phyloP scores from a whole-genome alignment of 2,329 filamentous ascomycete genomes.

The Ascochyta pisi region DNA sequence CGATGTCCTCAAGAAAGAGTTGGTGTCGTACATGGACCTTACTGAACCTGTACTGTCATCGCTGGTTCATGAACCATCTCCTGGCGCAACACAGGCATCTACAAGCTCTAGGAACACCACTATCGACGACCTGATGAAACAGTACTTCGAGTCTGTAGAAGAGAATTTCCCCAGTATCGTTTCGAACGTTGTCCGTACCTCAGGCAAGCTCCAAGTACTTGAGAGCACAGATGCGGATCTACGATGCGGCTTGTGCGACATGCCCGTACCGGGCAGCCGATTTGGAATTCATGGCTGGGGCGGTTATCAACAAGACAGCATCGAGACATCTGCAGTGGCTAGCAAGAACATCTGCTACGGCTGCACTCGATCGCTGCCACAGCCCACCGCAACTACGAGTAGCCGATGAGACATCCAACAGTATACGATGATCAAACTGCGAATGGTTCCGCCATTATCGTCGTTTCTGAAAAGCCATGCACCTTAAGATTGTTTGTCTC shows the following conservation, averaged over 20 bases:
- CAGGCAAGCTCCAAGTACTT: conserved; percentile 74
- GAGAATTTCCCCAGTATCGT: conserved; percentile 88
- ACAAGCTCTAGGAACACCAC: conserved; percentile 78
- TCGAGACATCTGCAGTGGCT: conserved; percentile 31
- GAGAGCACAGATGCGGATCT: conserved; percentile 34
- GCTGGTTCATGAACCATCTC: conserved; percentile 43
- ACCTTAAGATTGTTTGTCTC: not conserved
- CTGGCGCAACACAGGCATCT: conserved; percentile 39
- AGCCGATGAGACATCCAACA: not conserved
- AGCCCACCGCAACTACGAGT: not conserved
- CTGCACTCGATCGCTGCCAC: conserved; percentile 66
- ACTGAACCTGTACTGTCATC: conserved; percentile 59
- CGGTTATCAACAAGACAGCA: conserved; percentile 60
- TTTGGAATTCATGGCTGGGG: conserved; percentile 68
- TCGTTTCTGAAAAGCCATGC: not conserved
- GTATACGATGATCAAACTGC: not conserved
- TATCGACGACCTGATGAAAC: conserved; percentile 87
- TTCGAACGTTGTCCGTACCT: conserved; percentile 91
- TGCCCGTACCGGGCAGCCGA: conserved; percentile 68
- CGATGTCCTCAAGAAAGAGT: conserved; percentile 83
- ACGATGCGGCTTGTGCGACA: conserved; percentile 71
- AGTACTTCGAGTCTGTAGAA: conserved; percentile 88
- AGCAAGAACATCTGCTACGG: conserved; percentile 69
- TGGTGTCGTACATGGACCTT: conserved; percentile 69
- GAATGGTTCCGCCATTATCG: not conserved